phyloP scores from a whole-genome alignment of 2,329 filamentous ascomycete genomes.

The Colletotrichum falcatum region DNA sequence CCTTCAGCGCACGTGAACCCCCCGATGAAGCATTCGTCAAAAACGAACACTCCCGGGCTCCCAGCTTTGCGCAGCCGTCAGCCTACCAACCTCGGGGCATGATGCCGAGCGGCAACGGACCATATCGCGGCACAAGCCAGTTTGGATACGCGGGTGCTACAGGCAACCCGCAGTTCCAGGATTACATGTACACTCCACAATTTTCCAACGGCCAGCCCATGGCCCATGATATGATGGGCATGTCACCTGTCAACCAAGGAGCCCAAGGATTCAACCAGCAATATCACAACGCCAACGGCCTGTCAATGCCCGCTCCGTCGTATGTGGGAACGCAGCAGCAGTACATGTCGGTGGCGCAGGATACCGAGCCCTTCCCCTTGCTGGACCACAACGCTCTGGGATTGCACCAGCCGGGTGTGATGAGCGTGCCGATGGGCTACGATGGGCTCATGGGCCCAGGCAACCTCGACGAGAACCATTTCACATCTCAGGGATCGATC shows the following conservation, averaged over 20 bases:
- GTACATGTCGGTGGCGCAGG: constrained; percentile 49
- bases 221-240: constrained; percentile 26
- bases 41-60: constrained; percentile 45
- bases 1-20: constrained; percentile 47
- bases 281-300: constrained; percentile 39
- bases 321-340: constrained; percentile 45
- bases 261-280: constrained; percentile 45
- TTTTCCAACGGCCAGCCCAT: constrained; percentile 21
- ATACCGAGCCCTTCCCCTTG: constrained; percentile 53
- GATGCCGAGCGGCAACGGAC: constrained; percentile 11
- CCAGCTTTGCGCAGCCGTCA: constrained; percentile 11
- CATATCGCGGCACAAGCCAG: neutral
- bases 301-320: constrained; percentile 49
- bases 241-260: constrained; percentile 27
- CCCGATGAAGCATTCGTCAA: constrained; percentile 48
- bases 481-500: constrained; percentile 55
- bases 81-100: constrained; percentile 24
- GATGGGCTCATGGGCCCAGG: constrained; percentile 48
- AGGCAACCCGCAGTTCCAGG: constrained; percentile 21
- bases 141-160: constrained; percentile 14
- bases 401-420: constrained; percentile 46
- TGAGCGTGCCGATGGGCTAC: constrained; percentile 48
- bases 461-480: constrained; percentile 50
- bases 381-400: constrained; percentile 52
- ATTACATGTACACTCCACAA: constrained; percentile 28